phyloP scores from a whole-genome alignment of 1,284 basidiomycete species.

The Irpex sp. region DNA sequence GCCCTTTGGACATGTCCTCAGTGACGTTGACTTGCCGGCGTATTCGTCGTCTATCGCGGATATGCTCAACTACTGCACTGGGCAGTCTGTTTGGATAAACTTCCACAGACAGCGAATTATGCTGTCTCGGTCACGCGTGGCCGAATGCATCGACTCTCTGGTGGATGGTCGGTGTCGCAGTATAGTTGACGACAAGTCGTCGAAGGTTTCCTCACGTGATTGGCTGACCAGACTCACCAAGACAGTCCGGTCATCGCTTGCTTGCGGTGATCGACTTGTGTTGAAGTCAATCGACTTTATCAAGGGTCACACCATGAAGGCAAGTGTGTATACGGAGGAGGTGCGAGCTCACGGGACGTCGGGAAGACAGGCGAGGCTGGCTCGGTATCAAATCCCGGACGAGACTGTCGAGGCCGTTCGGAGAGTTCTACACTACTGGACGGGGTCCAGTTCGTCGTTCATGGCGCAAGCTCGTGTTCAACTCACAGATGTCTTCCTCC shows the following conservation, averaged over 20 bases:
- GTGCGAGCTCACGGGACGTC: neutral
- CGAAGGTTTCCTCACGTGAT: neutral
- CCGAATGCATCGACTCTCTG: neutral
- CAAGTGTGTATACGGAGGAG: neutral
- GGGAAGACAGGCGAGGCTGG: neutral
- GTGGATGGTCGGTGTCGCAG: neutral
- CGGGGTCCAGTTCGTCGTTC: neutral
- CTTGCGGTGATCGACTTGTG: neutral
- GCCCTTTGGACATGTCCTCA: neutral
- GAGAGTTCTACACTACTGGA: neutral
- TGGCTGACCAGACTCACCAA: neutral
- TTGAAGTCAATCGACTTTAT: neutral
- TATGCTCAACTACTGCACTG: neutral
- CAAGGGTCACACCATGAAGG: neutral
- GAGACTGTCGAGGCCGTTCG: neutral
- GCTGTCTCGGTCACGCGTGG: neutral
- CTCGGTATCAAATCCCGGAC: neutral
- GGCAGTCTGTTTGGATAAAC: neutral
- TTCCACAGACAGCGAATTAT: neutral
- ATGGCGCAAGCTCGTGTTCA: neutral
- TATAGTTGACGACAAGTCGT: neutral
- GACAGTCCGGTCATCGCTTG: neutral
- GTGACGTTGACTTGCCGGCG: neutral
- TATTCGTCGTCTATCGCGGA: neutral
- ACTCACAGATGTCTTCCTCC: neutral